A percentile compares a stretch with the other conserved stretches of the same genome.
These are phyloP conservation scores for Suillus fuscotomentosus DNA, from an alignment of 768 basidiomycete genomes.

Conservation along the genomic window DNA sequence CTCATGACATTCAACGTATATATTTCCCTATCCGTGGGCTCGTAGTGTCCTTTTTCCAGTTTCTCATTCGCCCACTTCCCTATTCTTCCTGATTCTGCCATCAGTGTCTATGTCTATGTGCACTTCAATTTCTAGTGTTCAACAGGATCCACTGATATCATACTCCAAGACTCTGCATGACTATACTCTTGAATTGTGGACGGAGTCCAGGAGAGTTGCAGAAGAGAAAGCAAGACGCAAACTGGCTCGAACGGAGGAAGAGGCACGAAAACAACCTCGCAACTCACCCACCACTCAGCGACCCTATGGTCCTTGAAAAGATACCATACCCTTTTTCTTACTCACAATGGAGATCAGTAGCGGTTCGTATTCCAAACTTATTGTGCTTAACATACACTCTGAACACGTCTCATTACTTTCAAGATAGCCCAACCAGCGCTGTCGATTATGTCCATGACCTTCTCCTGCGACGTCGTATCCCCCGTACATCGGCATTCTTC, in stretches of 20 bases:
- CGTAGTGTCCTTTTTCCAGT: slow-evolving; percentile 7
- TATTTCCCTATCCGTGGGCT: slow-evolving; percentile 16
- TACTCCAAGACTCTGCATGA: slow-evolving; percentile 68
- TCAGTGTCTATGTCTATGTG: slow-evolving; percentile 7
- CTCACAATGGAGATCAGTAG: neutral
- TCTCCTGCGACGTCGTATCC: neutral
- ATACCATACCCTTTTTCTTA: neutral
- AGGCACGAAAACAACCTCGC: slow-evolving; percentile 18
- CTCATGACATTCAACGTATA: slow-evolving; percentile 19
- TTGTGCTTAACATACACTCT: neutral
- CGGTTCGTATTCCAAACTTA: neutral
- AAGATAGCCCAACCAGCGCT: neutral
- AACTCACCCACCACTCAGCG: slow-evolving; percentile 6
- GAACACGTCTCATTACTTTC: neutral
- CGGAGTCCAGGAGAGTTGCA: slow-evolving; percentile 57
- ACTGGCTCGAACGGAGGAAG: slow-evolving; percentile 25
- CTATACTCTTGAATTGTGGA: slow-evolving; percentile 67
- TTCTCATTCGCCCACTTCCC: slow-evolving; percentile 10
- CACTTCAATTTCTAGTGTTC: slow-evolving; percentile 5
- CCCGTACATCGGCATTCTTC: neutral
- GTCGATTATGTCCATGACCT: neutral
- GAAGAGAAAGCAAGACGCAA: slow-evolving; percentile 47
- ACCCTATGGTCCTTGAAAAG: neutral
- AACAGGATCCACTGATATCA: slow-evolving; percentile 39
- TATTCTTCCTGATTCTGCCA: slow-evolving; percentile 3